A percentile compares a stretch with the other conserved stretches of the same genome.
Evolutionary conservation across 768 basidiomycete genomes (phyloP).

Genomic region (Russula brevipes): DNA sequence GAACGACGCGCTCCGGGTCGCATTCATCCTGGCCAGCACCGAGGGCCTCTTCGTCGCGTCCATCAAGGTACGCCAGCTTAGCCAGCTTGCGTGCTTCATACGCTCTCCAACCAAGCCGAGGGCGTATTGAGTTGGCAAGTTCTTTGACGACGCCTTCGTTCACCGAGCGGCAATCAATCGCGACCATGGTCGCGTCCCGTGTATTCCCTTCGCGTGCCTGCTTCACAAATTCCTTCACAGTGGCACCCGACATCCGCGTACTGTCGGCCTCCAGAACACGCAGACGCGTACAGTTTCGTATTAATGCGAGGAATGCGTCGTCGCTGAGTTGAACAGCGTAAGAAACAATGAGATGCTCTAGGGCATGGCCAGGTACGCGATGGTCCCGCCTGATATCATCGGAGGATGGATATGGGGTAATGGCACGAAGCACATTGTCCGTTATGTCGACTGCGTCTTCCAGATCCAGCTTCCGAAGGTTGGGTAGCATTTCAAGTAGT

Average conservation of each 20-base stretch:
- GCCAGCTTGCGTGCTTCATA: conserved; percentile 64
- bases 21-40: conserved; percentile 78
- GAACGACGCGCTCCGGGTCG: conserved; percentile 61
- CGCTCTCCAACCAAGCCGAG: conserved; percentile 68
- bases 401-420: conserved; percentile 46
- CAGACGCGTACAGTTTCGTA: conserved; percentile 57
- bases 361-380: conserved; percentile 45
- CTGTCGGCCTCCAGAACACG: conserved; percentile 72
- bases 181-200: conserved; percentile 53
- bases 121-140: conserved; percentile 51
- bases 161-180: conserved; percentile 71
- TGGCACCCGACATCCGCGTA: conserved; percentile 59
- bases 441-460: conserved; percentile 75
- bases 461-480: conserved; percentile 74
- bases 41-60: conserved; percentile 59
- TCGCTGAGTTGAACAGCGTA: conserved; percentile 60
- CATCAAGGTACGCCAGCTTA: conserved; percentile 66
- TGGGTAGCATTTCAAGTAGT: conserved; percentile 63
- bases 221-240: conserved; percentile 64
- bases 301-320: conserved; percentile 56
- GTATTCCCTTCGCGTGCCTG: conserved; percentile 45
- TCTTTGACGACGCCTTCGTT: conserved; percentile 61
- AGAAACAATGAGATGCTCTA: conserved; percentile 71
- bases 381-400: conserved; percentile 21
- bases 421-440: conserved; percentile 59